Base-by-base conservation (phyloP, 306 rosid genomes). In the Dryas alaskensis region DNA sequence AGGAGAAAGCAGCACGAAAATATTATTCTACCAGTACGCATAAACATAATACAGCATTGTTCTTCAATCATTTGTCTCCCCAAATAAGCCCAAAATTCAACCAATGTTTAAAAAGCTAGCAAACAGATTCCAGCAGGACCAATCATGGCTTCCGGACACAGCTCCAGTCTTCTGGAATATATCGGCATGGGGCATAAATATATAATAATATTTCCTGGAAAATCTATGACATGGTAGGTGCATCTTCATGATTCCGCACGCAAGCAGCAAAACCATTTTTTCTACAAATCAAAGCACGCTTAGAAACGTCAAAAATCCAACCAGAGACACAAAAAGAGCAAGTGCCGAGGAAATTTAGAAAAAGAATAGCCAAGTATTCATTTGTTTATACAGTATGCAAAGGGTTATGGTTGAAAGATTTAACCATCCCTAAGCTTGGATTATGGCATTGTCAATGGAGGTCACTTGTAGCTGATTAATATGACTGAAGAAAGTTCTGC, bases 221-320 rank as follows among this genome's bases (percentile, higher is more conserved):
- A 59, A 73, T 64, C 64, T 60, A 52, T 47, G 43, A 60, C 53
- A 70, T 37, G 75, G 74, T 72, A 44, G 65, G 46, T 66, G 71
- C 66, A 31, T 79, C 87, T 60, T 87, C 86, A 89, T 1, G 88
- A 60, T 77, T 86, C 85, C 0, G 89, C 85, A 51, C 67, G 37
- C 62, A 86, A 64, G 89, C 96, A 92, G 93, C 96, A 92, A 74
- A 90, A 83, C 97, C 97, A 92, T 85, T 89, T 89, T 79, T 79
- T 92, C 93, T 89, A 90, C 82, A 72, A 27, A 67, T 68, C 79
- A 78, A 71, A 50, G 12, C 57, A 51, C 22, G 60, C 43, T 27
- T 22, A 51, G 44, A 71, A 58, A 44, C 66, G 42, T 57, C 47
- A 80, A 22, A 45, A 40, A 49, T 51, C 31, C 46, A 27, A 60